These are phyloP conservation scores for Chalciporus pseudorubinellus DNA, from an alignment of 768 basidiomycete genomes.

Conservation along the genomic window DNA sequence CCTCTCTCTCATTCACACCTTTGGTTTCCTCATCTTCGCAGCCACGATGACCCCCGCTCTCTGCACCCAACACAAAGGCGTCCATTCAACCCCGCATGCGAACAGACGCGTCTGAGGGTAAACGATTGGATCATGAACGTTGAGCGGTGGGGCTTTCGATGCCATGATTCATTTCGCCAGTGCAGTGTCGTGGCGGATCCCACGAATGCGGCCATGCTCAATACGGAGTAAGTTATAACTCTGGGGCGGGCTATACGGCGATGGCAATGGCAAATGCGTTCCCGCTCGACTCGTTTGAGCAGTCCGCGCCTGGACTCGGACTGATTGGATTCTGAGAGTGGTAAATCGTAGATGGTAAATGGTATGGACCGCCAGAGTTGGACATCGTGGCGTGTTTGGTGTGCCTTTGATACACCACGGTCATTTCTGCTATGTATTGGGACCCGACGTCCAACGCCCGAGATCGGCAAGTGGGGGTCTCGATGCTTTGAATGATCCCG, in stretches of 20 bases:
- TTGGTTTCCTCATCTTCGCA: constrained; percentile 3
- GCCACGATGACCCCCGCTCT: constrained; percentile 4
- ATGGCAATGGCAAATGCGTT: background rate
- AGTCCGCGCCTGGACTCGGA: background rate
- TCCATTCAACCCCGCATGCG: background rate
- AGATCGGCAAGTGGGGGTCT: background rate
- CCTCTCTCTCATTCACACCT: background rate
- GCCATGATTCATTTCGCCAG: constrained; percentile 8
- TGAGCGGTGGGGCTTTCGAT: background rate
- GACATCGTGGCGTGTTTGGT: background rate
- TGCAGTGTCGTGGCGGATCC: constrained; percentile 12
- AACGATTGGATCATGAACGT: background rate
- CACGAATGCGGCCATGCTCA: background rate
- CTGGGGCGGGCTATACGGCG: background rate
- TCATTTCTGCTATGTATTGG: background rate
- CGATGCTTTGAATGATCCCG: background rate
- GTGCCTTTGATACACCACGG: background rate
- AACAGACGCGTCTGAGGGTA: constrained; percentile 2
- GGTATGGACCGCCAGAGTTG: background rate
- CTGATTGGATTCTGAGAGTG: constrained; percentile 3
- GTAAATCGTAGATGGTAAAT: background rate
- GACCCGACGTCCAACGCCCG: background rate
- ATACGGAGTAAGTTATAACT: background rate
- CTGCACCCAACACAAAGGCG: background rate
- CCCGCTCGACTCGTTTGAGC: background rate